Conservation (phyloP, 768 basidiomycete species). For the Hericium coralloides region DNA sequence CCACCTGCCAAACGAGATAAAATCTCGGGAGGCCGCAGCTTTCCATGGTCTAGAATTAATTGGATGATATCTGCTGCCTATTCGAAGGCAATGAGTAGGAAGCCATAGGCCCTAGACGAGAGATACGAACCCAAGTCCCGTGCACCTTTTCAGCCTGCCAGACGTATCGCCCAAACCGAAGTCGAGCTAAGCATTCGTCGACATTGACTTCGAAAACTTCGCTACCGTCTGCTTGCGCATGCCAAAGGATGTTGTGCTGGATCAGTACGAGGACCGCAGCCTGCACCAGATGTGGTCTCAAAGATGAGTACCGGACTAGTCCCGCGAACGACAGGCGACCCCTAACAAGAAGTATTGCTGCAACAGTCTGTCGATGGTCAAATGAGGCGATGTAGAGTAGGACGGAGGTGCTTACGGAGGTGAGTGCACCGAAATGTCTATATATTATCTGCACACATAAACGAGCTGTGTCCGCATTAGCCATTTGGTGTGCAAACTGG, state of each 20-base stretch:
- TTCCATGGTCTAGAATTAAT: slow-evolving; percentile 76
- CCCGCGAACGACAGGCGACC: slow-evolving; percentile 73
- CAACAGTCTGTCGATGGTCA: slow-evolving; percentile 46
- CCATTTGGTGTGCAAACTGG: slow-evolving; percentile 31
- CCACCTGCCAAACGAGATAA: slow-evolving; percentile 38
- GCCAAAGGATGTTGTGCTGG: slow-evolving; percentile 91
- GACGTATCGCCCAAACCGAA: slow-evolving; percentile 79
- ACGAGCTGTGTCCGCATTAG: slow-evolving; percentile 50
- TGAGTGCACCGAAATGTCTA: slow-evolving; percentile 56
- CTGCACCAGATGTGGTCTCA: slow-evolving; percentile 61
- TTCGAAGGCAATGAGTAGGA: background rate
- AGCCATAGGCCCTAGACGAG: background rate
- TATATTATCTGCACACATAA: slow-evolving; percentile 56
- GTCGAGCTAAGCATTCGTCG: slow-evolving; percentile 71
- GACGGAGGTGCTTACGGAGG: slow-evolving; percentile 40
- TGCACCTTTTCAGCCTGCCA: slow-evolving; percentile 64
- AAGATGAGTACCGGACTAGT: slow-evolving; percentile 56
- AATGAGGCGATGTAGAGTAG: background rate
- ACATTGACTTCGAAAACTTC: slow-evolving; percentile 74
- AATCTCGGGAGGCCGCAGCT: slow-evolving; percentile 70
- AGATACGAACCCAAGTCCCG: slow-evolving; percentile 53
- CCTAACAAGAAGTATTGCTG: slow-evolving; percentile 62
- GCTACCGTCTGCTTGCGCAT: slow-evolving; percentile 61
- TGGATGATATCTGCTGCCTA: slow-evolving; percentile 75
- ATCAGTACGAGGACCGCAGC: slow-evolving; percentile 69